Evolutionary conservation across 768 basidiomycete species (phyloP), one percentile per base, ranked within the genome.

Genomic region (Crucibulum laeve): DNA sequence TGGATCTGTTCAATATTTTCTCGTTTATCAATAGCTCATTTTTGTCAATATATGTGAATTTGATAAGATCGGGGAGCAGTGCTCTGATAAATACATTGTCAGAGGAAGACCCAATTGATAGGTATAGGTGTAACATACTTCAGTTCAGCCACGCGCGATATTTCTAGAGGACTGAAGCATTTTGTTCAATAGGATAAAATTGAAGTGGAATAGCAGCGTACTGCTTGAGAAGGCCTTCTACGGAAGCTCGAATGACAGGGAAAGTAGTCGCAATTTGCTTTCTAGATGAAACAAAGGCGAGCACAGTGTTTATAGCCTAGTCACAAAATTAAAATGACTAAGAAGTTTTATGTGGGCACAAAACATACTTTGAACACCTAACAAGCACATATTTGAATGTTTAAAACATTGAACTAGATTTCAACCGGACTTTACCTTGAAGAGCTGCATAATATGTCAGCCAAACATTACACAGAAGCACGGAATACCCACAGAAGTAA

Each of bases 271-370:
- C 86, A 25, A 94, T 61, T 49, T 87, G 79, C 50, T 88, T 87
- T 48, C 88, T 74, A 0, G 88, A 82, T 2, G 88, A 87, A 28
- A 91, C 75, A 55, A 95, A 95, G 0, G 87, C 91, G 30, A 93
- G 74, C 3, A 95, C 88, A 11, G 91, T 90, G 53, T 93, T 94
- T 37, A 94, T 67, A 7, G 91, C 88, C 88, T 94, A 43, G 44
- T 14, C 8, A 38, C 3, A 23, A 26, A 18, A 22, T 14, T 26
- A 33, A 11, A 40, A 42, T 37, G 14, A 38, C 30, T 10, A 22
- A 28, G 38, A 28, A 25, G 15, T 36, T 17, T 30, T 30, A 41
- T 4, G 38, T 5, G 10, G 22, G 10, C 8, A 21, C 10, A 40
- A 40, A 25, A 35, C 39, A 71, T 18, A 78, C 63, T 69, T 79